Base-by-base conservation (phyloP, 1,284 basidiomycete genomes). In the Heterobasidion parviporum region DNA sequence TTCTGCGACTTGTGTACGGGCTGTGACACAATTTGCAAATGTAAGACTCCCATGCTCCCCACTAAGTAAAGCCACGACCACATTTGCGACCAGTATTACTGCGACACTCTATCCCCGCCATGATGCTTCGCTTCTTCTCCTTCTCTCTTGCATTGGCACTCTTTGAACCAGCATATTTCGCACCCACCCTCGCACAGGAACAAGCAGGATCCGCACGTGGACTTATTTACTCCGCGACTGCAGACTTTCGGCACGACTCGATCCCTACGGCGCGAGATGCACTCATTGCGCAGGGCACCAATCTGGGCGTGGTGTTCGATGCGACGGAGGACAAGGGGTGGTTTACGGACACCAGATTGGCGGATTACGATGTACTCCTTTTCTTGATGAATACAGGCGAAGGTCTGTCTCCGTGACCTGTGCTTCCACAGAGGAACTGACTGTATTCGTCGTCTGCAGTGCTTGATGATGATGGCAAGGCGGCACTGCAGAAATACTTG, bases 321-420 rank as follows among this genome's bases (percentile, higher is more conserved):
- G 73, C 82, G 45, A 85, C 86, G 12, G 88, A 91, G 64, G 85
- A 89, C 63, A 65, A 71, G 56, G 65, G 69, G 0, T 70, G 73
- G 64, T 90, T 91, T 66, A 84, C 69, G 3, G 79, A 83, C 59
- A 70, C 74, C 2, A 76, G 70, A 44, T 71, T 92, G 50, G 69
- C 72, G 8, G 64, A 66, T 18, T 91, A 83, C 63, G 87, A 90
- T 65, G 80, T 78, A 0, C 62, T 93, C 20, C 67, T 91, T 60
- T 92, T 92, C 65, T 68, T 92, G 53, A 80, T 76, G 58, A 90
- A 81, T 33, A 86, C 85, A 1, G 88, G 87, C n/a, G 77, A 82
- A 70, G 74, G 82, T 79, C 55, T 34, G 74, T 65, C 12, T 8
- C n/a, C 7, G 38, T 18, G 26, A 26, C 26, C 26, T 26, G 26